Percentiles rank a stretch among this genome's conserved stretches.
phyloP scores from a whole-genome alignment of 257 asterid species.

The Solanum lignicaule region DNA sequence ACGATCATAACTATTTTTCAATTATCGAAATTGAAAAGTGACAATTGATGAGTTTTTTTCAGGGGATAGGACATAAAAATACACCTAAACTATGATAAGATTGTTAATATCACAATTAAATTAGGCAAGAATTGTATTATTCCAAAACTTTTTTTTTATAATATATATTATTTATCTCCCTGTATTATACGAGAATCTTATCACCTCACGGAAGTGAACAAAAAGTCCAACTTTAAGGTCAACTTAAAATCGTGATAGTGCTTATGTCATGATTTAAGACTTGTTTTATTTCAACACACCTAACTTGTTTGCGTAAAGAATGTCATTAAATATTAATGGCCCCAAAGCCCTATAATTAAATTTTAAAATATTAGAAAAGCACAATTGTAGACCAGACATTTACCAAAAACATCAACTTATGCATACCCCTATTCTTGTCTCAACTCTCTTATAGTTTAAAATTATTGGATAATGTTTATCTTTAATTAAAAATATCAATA shows the following conservation, averaged over 20 bases:
- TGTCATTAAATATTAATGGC: background rate
- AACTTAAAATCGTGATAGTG: background rate
- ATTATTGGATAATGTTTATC: background rate
- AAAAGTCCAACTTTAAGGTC: background rate
- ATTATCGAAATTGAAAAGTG: background rate
- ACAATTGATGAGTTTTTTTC: background rate
- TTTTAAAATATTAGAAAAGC: background rate
- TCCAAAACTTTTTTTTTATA: background rate
- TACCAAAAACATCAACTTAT: background rate
- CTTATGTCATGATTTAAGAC: conserved; percentile 8
- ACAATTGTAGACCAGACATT: conserved; percentile 2
- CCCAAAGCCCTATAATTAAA: background rate
- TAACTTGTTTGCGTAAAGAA: background rate
- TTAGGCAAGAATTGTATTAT: background rate
- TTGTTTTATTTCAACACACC: background rate
- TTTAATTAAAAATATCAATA: background rate
- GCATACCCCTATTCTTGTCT: conserved; percentile 5
- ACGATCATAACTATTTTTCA: background rate
- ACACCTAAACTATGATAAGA: background rate
- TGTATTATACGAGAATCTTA: background rate
- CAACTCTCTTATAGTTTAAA: background rate
- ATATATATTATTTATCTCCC: background rate
- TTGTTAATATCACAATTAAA: background rate
- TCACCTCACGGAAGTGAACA: background rate
- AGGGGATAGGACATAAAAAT: background rate